A percentile compares a stretch with the other conserved stretches of the same genome.
These are phyloP conservation scores for Hyphodiscus sp. DNA, from an alignment of 2,329 filamentous ascomycete genomes.

Conservation along the genomic window DNA sequence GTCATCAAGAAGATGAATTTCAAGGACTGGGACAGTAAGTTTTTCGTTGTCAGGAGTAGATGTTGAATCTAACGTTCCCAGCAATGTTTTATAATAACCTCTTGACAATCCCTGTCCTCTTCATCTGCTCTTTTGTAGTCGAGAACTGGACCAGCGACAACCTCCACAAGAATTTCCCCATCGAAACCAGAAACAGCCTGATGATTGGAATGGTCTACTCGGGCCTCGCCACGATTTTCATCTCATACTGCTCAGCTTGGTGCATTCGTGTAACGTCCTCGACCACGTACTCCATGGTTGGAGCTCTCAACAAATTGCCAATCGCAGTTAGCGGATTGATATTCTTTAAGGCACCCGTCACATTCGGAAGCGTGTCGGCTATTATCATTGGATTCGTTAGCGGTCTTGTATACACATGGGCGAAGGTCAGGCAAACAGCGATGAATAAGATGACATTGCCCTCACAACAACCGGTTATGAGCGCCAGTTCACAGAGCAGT, in stretches of 20 bases:
- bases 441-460: constrained; percentile 60
- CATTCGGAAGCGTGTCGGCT: constrained; percentile 83
- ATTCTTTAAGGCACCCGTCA: constrained; percentile 93
- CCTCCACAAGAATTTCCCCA: constrained; percentile 79
- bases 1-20: constrained; percentile 99
- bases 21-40: constrained; percentile 98
- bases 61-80: constrained; percentile 37
- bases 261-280: constrained; percentile 96
- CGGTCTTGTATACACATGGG: constrained; percentile 82
- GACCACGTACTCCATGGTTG: constrained; percentile 98
- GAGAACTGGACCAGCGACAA: constrained; percentile 93
- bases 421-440: constrained; percentile 74
- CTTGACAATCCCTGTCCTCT: constrained; percentile 85
- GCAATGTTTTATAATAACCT: constrained; percentile 99
- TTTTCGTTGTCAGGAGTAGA: neutral
- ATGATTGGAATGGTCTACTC: constrained; percentile 90
- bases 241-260: constrained; percentile 99
- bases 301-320: constrained; percentile 94
- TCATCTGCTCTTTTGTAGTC: constrained; percentile 71
- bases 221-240: constrained; percentile 88
- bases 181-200: constrained; percentile 70
- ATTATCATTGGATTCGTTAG: constrained; percentile 88
- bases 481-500: constrained; percentile 86
- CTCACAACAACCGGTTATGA: constrained; percentile 65
- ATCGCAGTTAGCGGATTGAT: constrained; percentile 87